Evolutionary conservation across 495 filamentous ascomycete genomes (phyloP).

Genomic region (Lasiosphaeria miniovina): DNA sequence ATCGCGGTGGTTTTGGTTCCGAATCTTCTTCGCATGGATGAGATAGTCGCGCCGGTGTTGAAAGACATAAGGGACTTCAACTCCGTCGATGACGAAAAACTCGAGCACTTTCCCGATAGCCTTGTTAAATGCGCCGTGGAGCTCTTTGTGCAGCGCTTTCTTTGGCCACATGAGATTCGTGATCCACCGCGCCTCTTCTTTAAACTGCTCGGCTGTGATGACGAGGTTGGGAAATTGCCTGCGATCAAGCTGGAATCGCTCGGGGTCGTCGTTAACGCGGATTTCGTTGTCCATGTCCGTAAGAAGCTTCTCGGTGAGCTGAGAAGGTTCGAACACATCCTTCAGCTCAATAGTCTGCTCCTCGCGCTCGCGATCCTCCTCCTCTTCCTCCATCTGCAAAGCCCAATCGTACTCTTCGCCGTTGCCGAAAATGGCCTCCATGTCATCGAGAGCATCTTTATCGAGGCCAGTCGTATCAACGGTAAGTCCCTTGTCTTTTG

Average conservation of each 20-base stretch:
- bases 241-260: constrained; percentile 88
- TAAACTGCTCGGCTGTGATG: constrained; percentile 74
- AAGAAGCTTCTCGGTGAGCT: constrained; percentile 86
- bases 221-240: constrained; percentile 78
- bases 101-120: constrained; percentile 90
- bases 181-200: constrained; percentile 89
- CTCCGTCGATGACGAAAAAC: constrained; percentile 87
- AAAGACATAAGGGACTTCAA: constrained; percentile 95
- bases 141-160: constrained; percentile 64
- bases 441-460: constrained; percentile 88
- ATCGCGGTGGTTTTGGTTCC: constrained; percentile 52
- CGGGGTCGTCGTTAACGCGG: constrained; percentile 79
- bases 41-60: constrained; percentile 98
- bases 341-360: constrained; percentile 77
- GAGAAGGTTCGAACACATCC: constrained; percentile 95
- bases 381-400: constrained; percentile 78
- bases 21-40: constrained; percentile 80
- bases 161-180: constrained; percentile 81
- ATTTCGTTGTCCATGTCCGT: constrained; percentile 94
- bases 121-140: constrained; percentile 78
- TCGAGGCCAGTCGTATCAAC: constrained; percentile 73
- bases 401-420: constrained; percentile 95
- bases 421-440: constrained; percentile 92
- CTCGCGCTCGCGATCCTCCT: constrained; percentile 66
- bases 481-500: constrained; percentile 62